phyloP scores from a whole-genome alignment of 2,329 filamentous ascomycete genomes.

The Xylaria sp. region DNA sequence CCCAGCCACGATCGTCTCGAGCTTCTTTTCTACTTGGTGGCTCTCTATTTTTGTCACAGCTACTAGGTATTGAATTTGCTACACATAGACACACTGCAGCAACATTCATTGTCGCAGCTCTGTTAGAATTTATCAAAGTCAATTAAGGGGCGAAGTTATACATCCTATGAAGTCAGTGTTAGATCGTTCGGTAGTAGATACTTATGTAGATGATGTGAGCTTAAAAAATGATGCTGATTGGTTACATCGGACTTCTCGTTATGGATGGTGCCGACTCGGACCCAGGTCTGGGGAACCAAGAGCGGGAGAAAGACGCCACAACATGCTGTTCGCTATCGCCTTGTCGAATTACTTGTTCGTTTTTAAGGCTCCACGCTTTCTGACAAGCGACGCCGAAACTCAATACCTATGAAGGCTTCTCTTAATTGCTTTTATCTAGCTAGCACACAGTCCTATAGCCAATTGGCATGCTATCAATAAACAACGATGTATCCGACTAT shows the following conservation, averaged over 20 bases:
- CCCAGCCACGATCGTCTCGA: slow-evolving; percentile 14
- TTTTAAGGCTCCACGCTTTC: background rate
- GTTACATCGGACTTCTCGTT: slow-evolving; percentile 36
- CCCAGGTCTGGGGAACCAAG: background rate
- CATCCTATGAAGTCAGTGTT: background rate
- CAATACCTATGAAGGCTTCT: background rate
- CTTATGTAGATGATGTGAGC: slow-evolving; percentile 3
- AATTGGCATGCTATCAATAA: background rate
- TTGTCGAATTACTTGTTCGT: background rate
- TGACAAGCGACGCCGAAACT: background rate
- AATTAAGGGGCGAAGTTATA: background rate
- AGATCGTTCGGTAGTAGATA: background rate
- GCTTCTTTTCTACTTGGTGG: slow-evolving; percentile 1
- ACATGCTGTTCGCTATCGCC: background rate
- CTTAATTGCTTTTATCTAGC: background rate
- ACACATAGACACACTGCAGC: background rate
- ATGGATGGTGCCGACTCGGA: slow-evolving; percentile 35
- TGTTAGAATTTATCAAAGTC: background rate
- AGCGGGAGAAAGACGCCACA: slow-evolving; percentile 20
- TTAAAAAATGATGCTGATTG: slow-evolving; percentile 15
- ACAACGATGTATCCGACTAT: background rate
- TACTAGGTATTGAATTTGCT: background rate
- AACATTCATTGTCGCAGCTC: background rate
- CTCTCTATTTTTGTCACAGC: slow-evolving; percentile 11
- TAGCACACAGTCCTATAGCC: background rate